These are phyloP conservation scores for Casuarina cunninghamiana DNA, from an alignment of 306 rosid genomes.

Conservation along the genomic window DNA sequence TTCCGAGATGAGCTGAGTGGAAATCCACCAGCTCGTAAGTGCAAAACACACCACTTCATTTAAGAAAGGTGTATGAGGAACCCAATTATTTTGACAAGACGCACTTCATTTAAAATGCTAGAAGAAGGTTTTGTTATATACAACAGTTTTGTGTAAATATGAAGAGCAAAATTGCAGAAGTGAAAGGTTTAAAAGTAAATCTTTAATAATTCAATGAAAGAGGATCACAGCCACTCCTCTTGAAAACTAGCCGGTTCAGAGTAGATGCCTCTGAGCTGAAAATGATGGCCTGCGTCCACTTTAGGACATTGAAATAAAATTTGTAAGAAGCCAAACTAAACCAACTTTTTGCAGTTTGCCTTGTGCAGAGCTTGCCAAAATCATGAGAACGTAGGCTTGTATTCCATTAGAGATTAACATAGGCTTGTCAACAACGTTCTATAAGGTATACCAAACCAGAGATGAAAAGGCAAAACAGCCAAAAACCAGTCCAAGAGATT, in stretches of 20 bases:
- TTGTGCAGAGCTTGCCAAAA: neutral
- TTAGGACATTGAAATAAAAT: neutral
- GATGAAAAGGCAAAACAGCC: conserved; percentile 88
- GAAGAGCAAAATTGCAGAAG: neutral
- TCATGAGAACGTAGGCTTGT: neutral
- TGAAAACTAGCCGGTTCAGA: neutral
- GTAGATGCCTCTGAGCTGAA: neutral
- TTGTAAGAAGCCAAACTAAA: neutral
- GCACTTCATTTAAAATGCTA: no score
- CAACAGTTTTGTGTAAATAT: neutral
- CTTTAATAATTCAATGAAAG: neutral
- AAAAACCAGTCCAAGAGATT: conserved; percentile 81
- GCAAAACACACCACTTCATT: no score
- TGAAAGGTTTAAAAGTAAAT: neutral
- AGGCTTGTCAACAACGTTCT: conserved; percentile 17
- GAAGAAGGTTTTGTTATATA: no score
- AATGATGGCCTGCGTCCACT: neutral
- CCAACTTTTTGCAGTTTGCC: neutral
- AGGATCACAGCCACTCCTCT: neutral
- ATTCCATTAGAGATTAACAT: neutral
- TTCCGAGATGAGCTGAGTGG: no score
- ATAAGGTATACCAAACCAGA: conserved; percentile 56
- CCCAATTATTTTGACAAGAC: no score
- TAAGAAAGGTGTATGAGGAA: no score
- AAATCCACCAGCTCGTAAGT: no score